Evolutionary conservation across 805 yeast genomes (phyloP).

Genomic region (Candida insectorum): DNA sequence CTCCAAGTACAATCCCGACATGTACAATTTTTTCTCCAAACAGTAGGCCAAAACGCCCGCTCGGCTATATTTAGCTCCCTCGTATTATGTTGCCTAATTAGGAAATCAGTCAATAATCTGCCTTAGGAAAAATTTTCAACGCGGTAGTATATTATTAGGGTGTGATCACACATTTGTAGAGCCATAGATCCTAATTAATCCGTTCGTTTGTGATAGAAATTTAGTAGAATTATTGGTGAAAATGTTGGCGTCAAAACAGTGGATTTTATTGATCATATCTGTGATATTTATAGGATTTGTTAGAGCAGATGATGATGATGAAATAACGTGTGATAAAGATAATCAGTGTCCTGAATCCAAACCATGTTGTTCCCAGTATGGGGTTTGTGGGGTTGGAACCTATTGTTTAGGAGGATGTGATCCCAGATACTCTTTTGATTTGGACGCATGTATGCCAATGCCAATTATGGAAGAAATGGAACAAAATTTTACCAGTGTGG

Average conservation of each 20-base stretch:
- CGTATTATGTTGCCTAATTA: slow-evolving; percentile 4
- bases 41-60: slow-evolving; percentile 6
- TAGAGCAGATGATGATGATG: slow-evolving; percentile 4
- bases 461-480: slow-evolving; percentile 56
- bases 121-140: slow-evolving; percentile 8
- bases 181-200: too few relatives aligned
- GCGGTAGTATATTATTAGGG: slow-evolving; percentile 4
- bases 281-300: too few relatives aligned
- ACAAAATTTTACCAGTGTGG: slow-evolving; percentile 31
- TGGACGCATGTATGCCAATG: slow-evolving; percentile 79
- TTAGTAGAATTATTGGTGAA: too few relatives aligned
- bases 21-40: slow-evolving; percentile 41
- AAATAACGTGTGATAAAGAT: slow-evolving; percentile 47
- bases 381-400: slow-evolving; percentile 74
- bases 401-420: slow-evolving; percentile 88
- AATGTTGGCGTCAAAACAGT: too few relatives aligned
- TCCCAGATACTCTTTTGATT: slow-evolving; percentile 61
- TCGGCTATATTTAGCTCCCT: slow-evolving; percentile 1
- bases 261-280: too few relatives aligned
- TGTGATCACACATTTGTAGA: too few relatives aligned
- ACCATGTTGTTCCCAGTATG: slow-evolving; percentile 88
- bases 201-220: too few relatives aligned
- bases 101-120: slow-evolving; percentile 6
- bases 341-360: slow-evolving; percentile 63
- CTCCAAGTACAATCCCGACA: slow-evolving; percentile 45